Base-by-base conservation (phyloP, 1,284 basidiomycete species). In the Ganoderma sinense region DNA sequence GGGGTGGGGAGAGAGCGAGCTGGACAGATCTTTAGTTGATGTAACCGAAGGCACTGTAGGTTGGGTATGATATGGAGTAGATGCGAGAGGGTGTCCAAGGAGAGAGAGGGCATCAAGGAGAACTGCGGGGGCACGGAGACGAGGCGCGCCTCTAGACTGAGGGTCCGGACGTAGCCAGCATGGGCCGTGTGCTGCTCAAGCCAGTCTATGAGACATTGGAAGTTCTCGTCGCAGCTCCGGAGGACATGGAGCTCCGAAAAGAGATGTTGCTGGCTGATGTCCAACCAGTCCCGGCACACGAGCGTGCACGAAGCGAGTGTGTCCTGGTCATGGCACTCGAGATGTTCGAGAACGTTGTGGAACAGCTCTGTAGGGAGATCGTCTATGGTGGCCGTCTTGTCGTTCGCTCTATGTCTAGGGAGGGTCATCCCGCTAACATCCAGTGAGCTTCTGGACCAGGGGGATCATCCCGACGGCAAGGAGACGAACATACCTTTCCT, bases 301-400 rank as follows among this genome's bases (percentile, higher is more conserved):
- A 69, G 53, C 11, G 60, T 60, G 53, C 68, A 69, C 20, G 59
- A 53, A 10, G 61, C 10, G n/a, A 66, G 63, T 0, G 68, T 48
- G 4, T 51, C 60, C 14, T 48, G 48, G 43, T 56, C 58, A 10
- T 59, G 8, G 16, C 68, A 66, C 20, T 40, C 55, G 16, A 69
- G 64, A 23, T 23, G 61, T 13, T 66, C 64, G 20, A 69, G 45
- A 53, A 69, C 59, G 7, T 63, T n/a, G 64, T 65, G 64, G 61
- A 66, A 69, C 2, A 69, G 26, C 43, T 69, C 68, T 31, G 68
- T 33, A n/a, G 68, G 68, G 6, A 69, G 68, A 40, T 66, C 61
- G 33, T 60, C 45, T 29, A 69, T 41, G 8, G 59, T 60, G 40
- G 59, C 39, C 18, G 41, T n/a, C 10, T 23, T 63, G 20, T 7